Base-by-base conservation (phyloP, 495 filamentous ascomycete genomes). In the Penicillium antarcticum region DNA sequence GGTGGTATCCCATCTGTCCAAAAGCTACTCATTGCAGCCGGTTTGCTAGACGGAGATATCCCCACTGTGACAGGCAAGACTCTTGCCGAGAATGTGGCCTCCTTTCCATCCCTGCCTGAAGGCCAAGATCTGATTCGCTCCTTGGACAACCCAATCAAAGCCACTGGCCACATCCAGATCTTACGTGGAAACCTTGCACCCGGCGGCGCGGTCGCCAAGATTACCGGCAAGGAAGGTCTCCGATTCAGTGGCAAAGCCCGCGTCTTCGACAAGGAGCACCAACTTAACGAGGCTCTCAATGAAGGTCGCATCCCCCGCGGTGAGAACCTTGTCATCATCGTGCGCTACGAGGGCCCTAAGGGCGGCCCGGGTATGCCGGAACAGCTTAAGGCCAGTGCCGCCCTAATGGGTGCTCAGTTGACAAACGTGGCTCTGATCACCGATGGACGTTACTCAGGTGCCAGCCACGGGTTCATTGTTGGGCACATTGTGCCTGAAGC, bases 301-400 rank as follows among this genome's bases (percentile, higher is more conserved):
- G 76, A 76, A 35, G 87, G 88, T 26, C 62, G 80, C 45, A 91
- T 91, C 55, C 87, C 89, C 31, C 82, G 79, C 38, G 78, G 81
- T 23, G 87, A 91, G 60, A 95, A 95, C 60, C 78, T 95, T n/a
- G 94, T 97, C 10, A 74, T 96, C 35, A 83, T 97, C 16, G 92
- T 98, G 32, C 86, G 94, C 31, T 97, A 96, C 63, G 94, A 98
- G 67, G 94, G 94, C 1, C 94, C 94, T 5, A 91, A 89, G 65
- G 94, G 94, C 61, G 94, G 92, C 0, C 94, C 94, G 6, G 94
- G 94, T 13, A 98, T 98, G 94, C 94, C 94, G n/a, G 94, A 98
- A 70, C 91, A 96, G 73, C 79, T 96, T 29, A 91, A 87, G 62
- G 87, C 94, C 8, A 87, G 81, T 54, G 92, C 91, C 1, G 88